Evolutionary conservation across 164 flowering plant genomes (phyloP), one percentile per base, ranked within the genome.

Genomic region (Vitis rupestris): DNA sequence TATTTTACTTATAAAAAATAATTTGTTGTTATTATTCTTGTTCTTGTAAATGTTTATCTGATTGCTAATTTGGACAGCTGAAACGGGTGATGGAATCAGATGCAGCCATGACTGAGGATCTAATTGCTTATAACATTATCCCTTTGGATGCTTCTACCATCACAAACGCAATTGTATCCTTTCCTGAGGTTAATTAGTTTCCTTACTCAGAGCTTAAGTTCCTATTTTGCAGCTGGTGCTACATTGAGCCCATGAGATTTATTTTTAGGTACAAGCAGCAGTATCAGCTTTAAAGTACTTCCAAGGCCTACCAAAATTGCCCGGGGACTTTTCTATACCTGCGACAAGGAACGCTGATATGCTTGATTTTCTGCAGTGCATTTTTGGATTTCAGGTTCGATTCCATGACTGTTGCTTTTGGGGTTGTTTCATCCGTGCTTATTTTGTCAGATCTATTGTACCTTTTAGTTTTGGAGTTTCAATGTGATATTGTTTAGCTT

Each of bases 311-410:
- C 97, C 99, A 14, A 81, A 81, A 61, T 78, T 95, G 82, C 99
- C 99, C 3, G 83, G 59, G 14, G 83, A 83, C 69, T 86, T 87
- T 79, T 49, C 89, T 50, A 52, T 83, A 65, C 90, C 99, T 58
- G 67, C 82, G 61, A 72, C 90, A 51, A 88, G 99, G 81, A 75
- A 69, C 70, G 80, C 86, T 64, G 98, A 95, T 70, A 83, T 93
- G 77, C 80, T 95, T 69, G 99, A 93, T 74, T 86, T 91, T 79
- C 80, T 95, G 76, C 96, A 91, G 7, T 91, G 73, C 69, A 74
- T 86, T 67, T 95, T 95, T 80, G 99, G 99, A 16, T 95, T 95
- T 79, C 99, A 95, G 98, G 99, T 91, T 51, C 61, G 78, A 60
- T 51, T 37, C 19, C 8, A 29, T 50, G 5, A 16, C 55, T 8